Base-by-base conservation (phyloP, 1,139 yeast species). In the Meyerozyma elateridarum region DNA sequence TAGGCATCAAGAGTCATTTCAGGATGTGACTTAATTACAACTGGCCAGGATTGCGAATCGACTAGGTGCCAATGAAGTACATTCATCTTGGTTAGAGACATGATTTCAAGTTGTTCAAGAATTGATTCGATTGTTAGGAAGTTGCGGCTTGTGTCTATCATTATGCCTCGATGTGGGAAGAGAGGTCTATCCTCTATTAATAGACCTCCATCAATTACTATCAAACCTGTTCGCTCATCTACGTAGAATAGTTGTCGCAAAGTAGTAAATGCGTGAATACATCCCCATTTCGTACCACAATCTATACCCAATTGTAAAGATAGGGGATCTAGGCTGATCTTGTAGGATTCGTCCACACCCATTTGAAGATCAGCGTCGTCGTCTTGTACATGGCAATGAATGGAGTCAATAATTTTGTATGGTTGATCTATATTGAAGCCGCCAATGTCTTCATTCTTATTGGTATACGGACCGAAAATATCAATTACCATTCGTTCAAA, bases 21-120 rank as follows among this genome's bases (percentile, higher is more conserved):
- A 0, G 76, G 75, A 36, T 52, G 61, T 1, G 52, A 33, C 12
- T 49, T 40, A 25, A 68, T 40, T 28, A 54, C 53, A 12, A 70
- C 15, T 1, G 76, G 74, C 76, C 76, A 70, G 20, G 72, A 61
- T 36, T 64, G 71, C 6, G 71, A 40, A 40, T 70, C 76, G 7
- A 52, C 56, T 14, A 69, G 40, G 42, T 70, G 76, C 71, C 73
- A 67, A 39, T 70, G 76, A 28, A 70, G 53, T 1, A 57, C 51
- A 39, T 70, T 70, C 51, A 70, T 44, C 46, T 70, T 70, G 6
- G 60, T 37, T 28, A 64, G 48, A 2, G 70, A 48, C 71, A 70
- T 61, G 14, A 65, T 49, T 33, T 69, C 75, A 31, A 70, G 52
- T 40, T 69, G 69, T 21, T 62, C 56, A 29, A 51, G 40, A 12